phyloP scores from a whole-genome alignment of 805 yeast genomes.

The Schizosaccharomyces octosporus region DNA sequence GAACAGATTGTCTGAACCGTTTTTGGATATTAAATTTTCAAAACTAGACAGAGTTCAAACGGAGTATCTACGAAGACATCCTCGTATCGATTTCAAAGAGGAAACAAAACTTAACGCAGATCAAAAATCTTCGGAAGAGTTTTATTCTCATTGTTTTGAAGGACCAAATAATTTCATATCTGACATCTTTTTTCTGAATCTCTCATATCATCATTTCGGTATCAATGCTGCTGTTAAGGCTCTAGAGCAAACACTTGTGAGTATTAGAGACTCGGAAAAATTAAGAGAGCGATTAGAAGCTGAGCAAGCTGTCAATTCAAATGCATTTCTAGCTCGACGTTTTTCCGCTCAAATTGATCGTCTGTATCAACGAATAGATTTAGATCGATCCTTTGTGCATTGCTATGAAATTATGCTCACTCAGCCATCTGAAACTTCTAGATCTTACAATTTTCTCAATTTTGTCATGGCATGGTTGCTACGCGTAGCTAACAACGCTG shows the following conservation, averaged over 20 bases:
- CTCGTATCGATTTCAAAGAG: constrained; percentile 39
- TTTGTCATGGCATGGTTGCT: constrained; percentile 54
- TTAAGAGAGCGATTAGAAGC: constrained; percentile 24
- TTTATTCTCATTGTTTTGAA: constrained; percentile 20
- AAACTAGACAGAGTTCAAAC: constrained; percentile 59
- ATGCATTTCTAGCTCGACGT: constrained; percentile 7
- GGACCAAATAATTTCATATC: constrained; percentile 55
- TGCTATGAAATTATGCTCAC: constrained; percentile 40
- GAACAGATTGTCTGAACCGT: constrained; percentile 58
- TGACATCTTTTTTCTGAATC: constrained; percentile 59
- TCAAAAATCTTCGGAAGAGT: constrained; percentile 38
- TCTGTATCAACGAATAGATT: constrained; percentile 18
- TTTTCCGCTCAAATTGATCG: constrained; percentile 18
- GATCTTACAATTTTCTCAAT: constrained; percentile 49
- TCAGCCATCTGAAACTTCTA: constrained; percentile 32
- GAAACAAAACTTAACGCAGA: constrained; percentile 72
- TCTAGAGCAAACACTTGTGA: constrained; percentile 28
- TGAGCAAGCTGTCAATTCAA: constrained; percentile 14
- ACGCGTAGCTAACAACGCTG: constrained; percentile 47
- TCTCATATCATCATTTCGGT: constrained; percentile 69
- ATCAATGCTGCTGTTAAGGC: constrained; percentile 48
- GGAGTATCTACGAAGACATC: constrained; percentile 33
- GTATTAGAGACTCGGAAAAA: constrained; percentile 25
- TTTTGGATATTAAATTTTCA: constrained; percentile 36
- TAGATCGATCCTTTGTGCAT: constrained; percentile 16